phyloP scores from a whole-genome alignment of 1,139 yeast genomes.

The Debaryomyces psychrophilus region DNA sequence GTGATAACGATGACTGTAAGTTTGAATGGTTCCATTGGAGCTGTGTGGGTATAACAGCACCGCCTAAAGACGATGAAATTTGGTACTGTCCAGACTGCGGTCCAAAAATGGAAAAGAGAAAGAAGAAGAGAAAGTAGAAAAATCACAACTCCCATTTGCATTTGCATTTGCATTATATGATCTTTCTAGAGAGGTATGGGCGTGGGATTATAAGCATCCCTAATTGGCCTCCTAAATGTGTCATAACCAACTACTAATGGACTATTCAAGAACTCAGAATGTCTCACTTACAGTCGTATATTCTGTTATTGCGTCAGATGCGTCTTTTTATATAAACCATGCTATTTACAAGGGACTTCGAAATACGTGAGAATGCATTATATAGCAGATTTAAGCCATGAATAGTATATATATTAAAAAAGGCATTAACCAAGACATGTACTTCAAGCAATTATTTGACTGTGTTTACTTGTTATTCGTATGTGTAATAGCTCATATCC shows the following conservation, averaged over 20 bases:
- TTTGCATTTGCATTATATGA: neutral
- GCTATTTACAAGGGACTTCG: too few species aligned
- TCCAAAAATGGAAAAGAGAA: constrained; percentile 51
- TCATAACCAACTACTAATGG: too few species aligned
- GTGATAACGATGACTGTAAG: constrained; percentile 81
- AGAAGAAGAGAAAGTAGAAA: constrained; percentile 43
- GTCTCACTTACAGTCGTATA: too few species aligned
- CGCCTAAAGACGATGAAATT: constrained; percentile 64
- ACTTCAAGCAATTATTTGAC: neutral
- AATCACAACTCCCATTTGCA: neutral
- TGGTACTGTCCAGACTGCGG: constrained; percentile 78
- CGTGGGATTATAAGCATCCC: too few species aligned
- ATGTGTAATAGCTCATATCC: constrained; percentile 1
- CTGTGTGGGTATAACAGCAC: constrained; percentile 77
- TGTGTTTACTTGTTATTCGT: neutral
- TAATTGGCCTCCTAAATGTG: too few species aligned
- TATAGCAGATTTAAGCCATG: too few species aligned
- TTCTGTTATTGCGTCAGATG: too few species aligned
- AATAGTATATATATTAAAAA: too few species aligned
- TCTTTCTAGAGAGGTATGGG: neutral
- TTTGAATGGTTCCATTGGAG: constrained; percentile 88
- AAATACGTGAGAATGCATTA: too few species aligned
- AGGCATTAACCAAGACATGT: too few species aligned
- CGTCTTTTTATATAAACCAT: too few species aligned
- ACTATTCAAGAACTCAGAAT: too few species aligned